Base-by-base conservation (phyloP, 2,329 filamentous ascomycete genomes). In the Seiridium cupressi region DNA sequence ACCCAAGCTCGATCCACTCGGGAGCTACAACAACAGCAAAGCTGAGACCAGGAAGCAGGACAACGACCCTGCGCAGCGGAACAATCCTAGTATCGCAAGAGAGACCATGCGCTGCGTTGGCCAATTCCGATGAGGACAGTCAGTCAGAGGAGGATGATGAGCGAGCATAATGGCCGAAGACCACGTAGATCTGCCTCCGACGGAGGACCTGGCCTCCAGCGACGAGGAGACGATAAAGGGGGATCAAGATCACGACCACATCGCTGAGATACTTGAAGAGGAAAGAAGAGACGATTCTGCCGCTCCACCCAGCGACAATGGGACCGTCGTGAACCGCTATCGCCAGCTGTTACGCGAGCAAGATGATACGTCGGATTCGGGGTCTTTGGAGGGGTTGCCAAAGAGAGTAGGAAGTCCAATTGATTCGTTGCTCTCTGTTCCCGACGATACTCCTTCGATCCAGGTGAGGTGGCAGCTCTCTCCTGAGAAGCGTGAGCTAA, bases 381-480 rank as follows among this genome's bases (percentile, higher is more conserved):
- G 80, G 59, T 84, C 81, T n/a, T 71, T 78, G n/a, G 82, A 84
- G 65, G 80, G 78, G 53, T 66, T 82, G 34, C 82, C 84, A 44
- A 76, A 77, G 62, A 81, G 84, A 67, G 79, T 81, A 44, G 86
- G 84, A 49, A 96, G 91, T 69, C 89, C 89, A 6, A 81, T 84
- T 55, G 87, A 84, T 64, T 93, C 90, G 11, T 73, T 87, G 35
- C 73, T 85, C 60, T 96, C 92, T 4, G 88, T 87, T 34, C 90
- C 91, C 26, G 93, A 96, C 70, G 91, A 96, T 72, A 89, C 91
- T 7, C 91, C 91, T 32, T 97, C 94, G 18, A 73, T 94, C 57
- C 91, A 92, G 79, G 91, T 93, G 79, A 66, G 55, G 13, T 8
- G n/a, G 18, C 18, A 31, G 26, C 13, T 8, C 18, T 13, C 9